Conservation (phyloP, 306 rosid species). For the Acacia melanoxylon region DNA sequence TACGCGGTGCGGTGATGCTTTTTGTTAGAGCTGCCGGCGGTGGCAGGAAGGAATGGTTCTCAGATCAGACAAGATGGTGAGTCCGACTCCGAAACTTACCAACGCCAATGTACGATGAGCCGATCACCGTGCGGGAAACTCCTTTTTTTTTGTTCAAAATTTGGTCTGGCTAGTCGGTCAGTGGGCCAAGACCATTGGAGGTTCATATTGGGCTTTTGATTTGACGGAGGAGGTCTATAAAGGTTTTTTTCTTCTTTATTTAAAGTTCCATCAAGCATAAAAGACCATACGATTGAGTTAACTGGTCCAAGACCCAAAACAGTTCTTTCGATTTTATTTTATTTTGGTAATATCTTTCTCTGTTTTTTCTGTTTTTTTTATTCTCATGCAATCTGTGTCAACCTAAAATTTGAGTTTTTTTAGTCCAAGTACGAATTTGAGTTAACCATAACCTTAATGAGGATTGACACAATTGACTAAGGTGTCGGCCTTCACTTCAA, state of each 20-base stretch:
- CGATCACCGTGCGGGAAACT: conserved; percentile 44
- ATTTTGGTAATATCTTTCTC: no score
- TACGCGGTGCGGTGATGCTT: background rate
- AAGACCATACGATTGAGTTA: background rate
- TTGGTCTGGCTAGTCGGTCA: no score
- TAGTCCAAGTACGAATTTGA: background rate
- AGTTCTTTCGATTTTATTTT: no score
- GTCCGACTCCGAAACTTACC: conserved; percentile 15
- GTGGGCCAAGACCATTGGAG: background rate
- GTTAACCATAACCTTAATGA: no score
- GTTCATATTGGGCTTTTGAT: background rate
- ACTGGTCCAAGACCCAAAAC: background rate
- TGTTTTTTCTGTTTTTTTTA: no score
- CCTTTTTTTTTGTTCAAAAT: background rate
- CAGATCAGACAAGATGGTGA: background rate
- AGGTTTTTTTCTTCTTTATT: no score
- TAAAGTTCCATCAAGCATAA: no score
- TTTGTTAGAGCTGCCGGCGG: background rate
- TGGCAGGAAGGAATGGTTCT: conserved; percentile 17
- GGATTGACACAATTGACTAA: no score
- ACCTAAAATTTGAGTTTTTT: background rate
- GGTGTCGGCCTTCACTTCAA: no score
- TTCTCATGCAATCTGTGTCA: background rate
- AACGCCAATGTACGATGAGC: conserved; percentile 37
- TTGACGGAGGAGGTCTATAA: no score